These are phyloP conservation scores for Globisporangium lucens DNA, from an alignment of 352 stramenopile species.

Conservation along the genomic window DNA sequence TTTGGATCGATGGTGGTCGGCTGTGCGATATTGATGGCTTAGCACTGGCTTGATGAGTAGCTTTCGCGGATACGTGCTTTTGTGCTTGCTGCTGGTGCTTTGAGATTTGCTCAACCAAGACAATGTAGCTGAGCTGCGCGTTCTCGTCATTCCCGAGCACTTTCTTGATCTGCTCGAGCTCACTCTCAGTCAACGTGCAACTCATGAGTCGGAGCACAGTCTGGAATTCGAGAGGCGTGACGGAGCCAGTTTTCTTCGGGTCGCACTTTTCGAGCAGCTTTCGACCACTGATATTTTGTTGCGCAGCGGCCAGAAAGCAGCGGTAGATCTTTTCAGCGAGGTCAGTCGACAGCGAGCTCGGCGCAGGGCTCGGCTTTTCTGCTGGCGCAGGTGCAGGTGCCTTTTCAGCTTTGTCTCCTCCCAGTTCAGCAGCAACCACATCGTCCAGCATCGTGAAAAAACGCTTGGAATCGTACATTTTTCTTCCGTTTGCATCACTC, in stretches of 20 bases:
- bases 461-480: constrained; percentile 29
- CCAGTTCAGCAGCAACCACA: constrained; percentile 24
- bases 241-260: constrained; percentile 37
- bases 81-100: constrained; percentile 25
- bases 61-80: background rate
- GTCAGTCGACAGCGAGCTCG: constrained; percentile 11
- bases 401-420: constrained; percentile 14
- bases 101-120: constrained; percentile 46
- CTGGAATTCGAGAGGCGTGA: constrained; percentile 68
- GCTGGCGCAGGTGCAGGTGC: constrained; percentile 5
- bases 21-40: background rate
- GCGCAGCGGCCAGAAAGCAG: constrained; percentile 61
- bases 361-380: background rate
- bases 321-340: constrained; percentile 64
- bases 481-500: constrained; percentile 24
- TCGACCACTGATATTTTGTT: constrained; percentile 72
- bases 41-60: background rate
- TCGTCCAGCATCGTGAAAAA: constrained; percentile 29
- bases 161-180: constrained; percentile 51
- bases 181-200: constrained; percentile 44
- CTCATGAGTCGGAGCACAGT: constrained; percentile 78
- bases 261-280: constrained; percentile 78
- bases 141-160: constrained; percentile 40
- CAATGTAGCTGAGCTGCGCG: constrained; percentile 47
- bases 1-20: constrained; percentile 4